Conservation (phyloP, 2,329 filamentous ascomycete genomes). For the Epichloe uncinata region DNA sequence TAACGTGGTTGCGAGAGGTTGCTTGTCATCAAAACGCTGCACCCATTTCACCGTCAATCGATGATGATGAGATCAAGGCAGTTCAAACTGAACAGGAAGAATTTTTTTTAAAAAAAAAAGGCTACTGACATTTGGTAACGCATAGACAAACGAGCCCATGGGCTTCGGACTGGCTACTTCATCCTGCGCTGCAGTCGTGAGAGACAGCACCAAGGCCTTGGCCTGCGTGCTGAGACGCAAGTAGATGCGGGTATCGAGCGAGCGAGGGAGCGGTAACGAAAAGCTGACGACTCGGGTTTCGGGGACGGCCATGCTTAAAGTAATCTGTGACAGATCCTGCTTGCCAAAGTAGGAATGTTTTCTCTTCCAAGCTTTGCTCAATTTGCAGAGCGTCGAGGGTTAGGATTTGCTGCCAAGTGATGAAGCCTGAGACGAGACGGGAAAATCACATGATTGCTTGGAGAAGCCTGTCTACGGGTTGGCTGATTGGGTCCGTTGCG, state of each 20-base stretch:
- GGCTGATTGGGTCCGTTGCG: not conserved
- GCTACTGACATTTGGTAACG: constrained; percentile 63
- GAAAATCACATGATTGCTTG: constrained; percentile 9
- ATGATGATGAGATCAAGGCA: not conserved
- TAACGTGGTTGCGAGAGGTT: constrained; percentile 65
- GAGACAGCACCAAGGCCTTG: constrained; percentile 45
- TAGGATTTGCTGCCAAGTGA: not conserved
- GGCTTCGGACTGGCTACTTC: constrained; percentile 35
- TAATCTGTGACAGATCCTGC: not conserved
- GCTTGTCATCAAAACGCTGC: constrained; percentile 38
- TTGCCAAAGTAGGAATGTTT: no score
- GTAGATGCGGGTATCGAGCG: constrained; percentile 48
- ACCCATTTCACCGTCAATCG: not conserved
- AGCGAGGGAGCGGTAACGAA: constrained; percentile 46
- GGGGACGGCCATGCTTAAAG: not conserved
- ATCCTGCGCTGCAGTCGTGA: constrained; percentile 44
- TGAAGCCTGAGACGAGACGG: not conserved
- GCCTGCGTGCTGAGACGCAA: constrained; percentile 44
- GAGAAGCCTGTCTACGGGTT: not conserved
- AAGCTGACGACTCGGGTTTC: constrained; percentile 15
- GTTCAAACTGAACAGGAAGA: not conserved
- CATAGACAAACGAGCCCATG: constrained; percentile 87
- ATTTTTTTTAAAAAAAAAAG: not conserved
- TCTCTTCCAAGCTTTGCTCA: no score
- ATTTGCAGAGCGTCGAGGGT: no score